phyloP scores from a whole-genome alignment of 164 flowering plant genomes.

The Aristolochia fimbriata region DNA sequence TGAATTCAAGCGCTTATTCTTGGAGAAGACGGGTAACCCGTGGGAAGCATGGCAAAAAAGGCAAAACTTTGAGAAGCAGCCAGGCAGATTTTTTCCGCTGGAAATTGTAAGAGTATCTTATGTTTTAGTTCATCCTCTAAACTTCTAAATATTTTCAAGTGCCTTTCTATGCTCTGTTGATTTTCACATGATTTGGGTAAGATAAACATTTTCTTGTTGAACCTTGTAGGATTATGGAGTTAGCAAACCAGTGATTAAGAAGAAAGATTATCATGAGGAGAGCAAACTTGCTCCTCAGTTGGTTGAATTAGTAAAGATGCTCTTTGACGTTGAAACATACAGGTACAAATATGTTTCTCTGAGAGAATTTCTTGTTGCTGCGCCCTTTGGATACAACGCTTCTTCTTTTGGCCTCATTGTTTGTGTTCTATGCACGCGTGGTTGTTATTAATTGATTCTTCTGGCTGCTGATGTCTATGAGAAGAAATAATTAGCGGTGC shows the following conservation, averaged over 20 bases:
- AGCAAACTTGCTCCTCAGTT: constrained; percentile 67
- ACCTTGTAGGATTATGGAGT: constrained; percentile 80
- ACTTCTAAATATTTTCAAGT: too few species aligned
- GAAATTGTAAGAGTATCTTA: constrained; percentile 58
- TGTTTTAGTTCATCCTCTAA: constrained; percentile 3
- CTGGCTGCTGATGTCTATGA: too few species aligned
- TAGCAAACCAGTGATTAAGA: constrained; percentile 38
- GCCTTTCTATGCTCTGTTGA: background rate
- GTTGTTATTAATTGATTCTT: too few species aligned
- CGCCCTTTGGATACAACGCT: too few species aligned
- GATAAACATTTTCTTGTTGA: background rate
- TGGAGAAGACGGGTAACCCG: constrained; percentile 89
- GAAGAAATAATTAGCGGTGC: too few species aligned
- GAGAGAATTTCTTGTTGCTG: background rate
- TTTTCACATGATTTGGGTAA: background rate
- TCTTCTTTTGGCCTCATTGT: too few species aligned
- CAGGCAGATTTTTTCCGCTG: constrained; percentile 85
- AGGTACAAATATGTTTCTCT: constrained; percentile 33
- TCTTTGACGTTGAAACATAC: constrained; percentile 86
- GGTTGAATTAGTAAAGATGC: constrained; percentile 79
- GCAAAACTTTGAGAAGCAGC: constrained; percentile 66
- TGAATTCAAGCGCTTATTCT: constrained; percentile 80
- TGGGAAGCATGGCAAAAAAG: constrained; percentile 92
- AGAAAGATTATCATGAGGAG: constrained; percentile 20
- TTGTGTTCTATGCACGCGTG: too few species aligned